Base-by-base conservation (phyloP, 2,329 filamentous ascomycete genomes). In the Whalleya microplaca region DNA sequence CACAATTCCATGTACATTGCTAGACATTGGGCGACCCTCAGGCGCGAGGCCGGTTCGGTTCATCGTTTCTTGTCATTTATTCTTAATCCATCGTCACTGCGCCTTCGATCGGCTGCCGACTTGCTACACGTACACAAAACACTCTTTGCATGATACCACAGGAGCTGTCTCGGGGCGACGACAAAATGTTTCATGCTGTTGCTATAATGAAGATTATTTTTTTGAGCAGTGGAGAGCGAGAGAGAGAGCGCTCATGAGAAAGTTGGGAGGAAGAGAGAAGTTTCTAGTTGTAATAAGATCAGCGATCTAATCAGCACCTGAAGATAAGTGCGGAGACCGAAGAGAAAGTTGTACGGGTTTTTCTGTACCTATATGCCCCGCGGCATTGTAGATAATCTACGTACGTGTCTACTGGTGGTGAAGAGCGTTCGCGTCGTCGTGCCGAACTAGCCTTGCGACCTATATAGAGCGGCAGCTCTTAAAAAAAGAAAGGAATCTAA, bases 1-100 rank as follows among this genome's bases (percentile, higher is more conserved):
- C 32, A 37, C 32, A 5, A 16, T 37, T 37, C 10, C 32, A 16
- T 63, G 57, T 63, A 63, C 51, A 63, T 61, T 42, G 47, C 47
- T 41, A 51, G 53, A 56, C 58, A 12, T 37, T 37, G 32, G 32
- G 32, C 32, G 32, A 16, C 8, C 32, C 32, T 37, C 32, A 12
- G 32, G 32, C 32, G 32, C 32, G 32, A 37, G 32, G 10, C 32
- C 32, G 32, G 32, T 37, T 37, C 32, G 14, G 10, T 37, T 37
- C 32, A 12, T 37, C 8, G 7, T 37, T 37, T 37, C 8, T 37
- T 14, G 32, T 37, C 32, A 37, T 37, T 37, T 37, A 37, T 37
- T 37, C 32, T 3, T 37, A 37, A 5, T 3, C 5, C 10, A 16
- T 37, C 32, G 14, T 37, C 32, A 37, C 14, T 12, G 32, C 32